Conservation (phyloP, 1,284 basidiomycete species). For the Fistulina hepatica region DNA sequence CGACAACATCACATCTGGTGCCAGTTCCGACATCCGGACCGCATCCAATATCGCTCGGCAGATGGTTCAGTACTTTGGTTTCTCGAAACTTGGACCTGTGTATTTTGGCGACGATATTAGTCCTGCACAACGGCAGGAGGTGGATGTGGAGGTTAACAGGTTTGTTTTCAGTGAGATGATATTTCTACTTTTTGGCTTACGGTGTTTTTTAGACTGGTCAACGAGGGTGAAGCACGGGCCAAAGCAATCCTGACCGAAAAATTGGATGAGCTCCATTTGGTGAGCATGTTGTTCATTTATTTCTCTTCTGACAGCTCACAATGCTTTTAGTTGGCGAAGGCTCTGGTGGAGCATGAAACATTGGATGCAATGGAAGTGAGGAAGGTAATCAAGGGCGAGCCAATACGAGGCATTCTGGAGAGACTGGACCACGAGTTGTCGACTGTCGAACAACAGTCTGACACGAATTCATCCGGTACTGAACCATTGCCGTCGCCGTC, state of each 20-base stretch:
- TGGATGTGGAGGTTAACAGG: slow-evolving; percentile 76
- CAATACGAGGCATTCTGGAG: slow-evolving; percentile 56
- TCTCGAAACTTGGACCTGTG: slow-evolving; percentile 80
- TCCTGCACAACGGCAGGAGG: slow-evolving; percentile 64
- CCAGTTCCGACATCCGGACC: slow-evolving; percentile 71
- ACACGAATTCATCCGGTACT: slow-evolving; percentile 13
- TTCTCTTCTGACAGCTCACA: slow-evolving; percentile 13
- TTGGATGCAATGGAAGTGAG: slow-evolving; percentile 76
- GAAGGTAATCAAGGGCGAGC: slow-evolving; percentile 74
- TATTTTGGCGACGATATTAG: slow-evolving; percentile 69
- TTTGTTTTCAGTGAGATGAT: slow-evolving; percentile 30
- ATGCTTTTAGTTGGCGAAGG: slow-evolving; percentile 61
- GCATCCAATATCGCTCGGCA: slow-evolving; percentile 74
- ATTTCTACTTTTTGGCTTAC: slow-evolving; percentile 6
- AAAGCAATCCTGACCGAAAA: slow-evolving; percentile 57
- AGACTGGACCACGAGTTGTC: slow-evolving; percentile 50
- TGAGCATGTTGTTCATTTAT: slow-evolving; percentile 26
- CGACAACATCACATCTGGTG: slow-evolving; percentile 85
- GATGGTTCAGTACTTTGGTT: slow-evolving; percentile 90
- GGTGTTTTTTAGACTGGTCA: slow-evolving; percentile 72
- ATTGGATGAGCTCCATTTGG: slow-evolving; percentile 73
- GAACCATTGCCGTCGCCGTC: slow-evolving; percentile 1
- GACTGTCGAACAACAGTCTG: slow-evolving; percentile 24
- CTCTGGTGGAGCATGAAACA: slow-evolving; percentile 92
- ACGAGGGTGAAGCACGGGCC: slow-evolving; percentile 38